These are phyloP conservation scores for Citrullus mucosospermus DNA, from an alignment of 306 rosid genomes.

Conservation along the genomic window DNA sequence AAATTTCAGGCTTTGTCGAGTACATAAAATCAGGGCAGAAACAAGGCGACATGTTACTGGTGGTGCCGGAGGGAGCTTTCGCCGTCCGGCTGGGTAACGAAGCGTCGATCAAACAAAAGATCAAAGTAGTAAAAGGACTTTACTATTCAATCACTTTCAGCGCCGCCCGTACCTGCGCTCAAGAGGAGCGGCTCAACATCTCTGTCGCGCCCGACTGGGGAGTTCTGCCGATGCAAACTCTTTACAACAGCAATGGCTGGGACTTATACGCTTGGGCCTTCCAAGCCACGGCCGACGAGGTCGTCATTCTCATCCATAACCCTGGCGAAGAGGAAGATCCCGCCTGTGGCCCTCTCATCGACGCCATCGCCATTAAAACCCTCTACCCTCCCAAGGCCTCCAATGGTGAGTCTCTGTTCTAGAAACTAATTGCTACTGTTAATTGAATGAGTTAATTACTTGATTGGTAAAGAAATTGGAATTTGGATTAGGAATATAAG, in stretches of 20 bases:
- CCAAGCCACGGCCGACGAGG: slow-evolving; percentile 27
- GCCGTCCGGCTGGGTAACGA: slow-evolving; percentile 93
- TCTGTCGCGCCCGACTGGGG: slow-evolving; percentile 80
- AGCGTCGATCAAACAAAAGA: slow-evolving; percentile 57
- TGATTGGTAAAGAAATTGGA: neutral
- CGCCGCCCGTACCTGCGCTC: slow-evolving; percentile 94
- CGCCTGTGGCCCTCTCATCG: slow-evolving; percentile 89
- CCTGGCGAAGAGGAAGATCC: slow-evolving; percentile 95
- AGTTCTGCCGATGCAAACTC: slow-evolving; percentile 70
- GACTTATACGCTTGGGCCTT: slow-evolving; percentile 83
- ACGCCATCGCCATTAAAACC: slow-evolving; percentile 60
- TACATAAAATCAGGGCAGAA: slow-evolving; percentile 87
- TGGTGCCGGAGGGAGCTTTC: slow-evolving; percentile 85
- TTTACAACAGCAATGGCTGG: slow-evolving; percentile 90
- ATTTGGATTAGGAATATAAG: neutral
- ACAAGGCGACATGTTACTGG: slow-evolving; percentile 96
- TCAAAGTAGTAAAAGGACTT: slow-evolving; percentile 52
- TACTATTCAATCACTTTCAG: slow-evolving; percentile 71
- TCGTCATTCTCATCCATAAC: slow-evolving; percentile 59
- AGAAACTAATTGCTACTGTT: neutral
- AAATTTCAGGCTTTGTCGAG: slow-evolving; percentile 68
- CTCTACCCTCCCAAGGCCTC: slow-evolving; percentile 61
- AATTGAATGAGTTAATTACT: too few species aligned
- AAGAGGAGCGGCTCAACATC: slow-evolving; percentile 62
- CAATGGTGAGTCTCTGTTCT: slow-evolving; percentile 32